These are phyloP conservation scores for Solanum bulbocastanum DNA, from an alignment of 257 asterid genomes.

Conservation along the genomic window DNA sequence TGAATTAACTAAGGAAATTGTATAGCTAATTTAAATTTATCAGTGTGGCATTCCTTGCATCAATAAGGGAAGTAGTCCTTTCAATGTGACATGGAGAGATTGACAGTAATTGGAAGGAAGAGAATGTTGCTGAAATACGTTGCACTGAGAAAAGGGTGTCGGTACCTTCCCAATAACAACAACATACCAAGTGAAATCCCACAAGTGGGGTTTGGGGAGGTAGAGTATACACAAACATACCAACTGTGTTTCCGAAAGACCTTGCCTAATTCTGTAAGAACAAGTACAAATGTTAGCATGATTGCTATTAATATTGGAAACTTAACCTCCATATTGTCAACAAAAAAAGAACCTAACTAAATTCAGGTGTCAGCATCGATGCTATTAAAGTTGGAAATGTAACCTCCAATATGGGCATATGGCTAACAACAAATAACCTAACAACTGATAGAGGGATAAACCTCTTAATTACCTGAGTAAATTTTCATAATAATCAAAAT, in stretches of 20 bases:
- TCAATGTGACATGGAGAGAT: not conserved
- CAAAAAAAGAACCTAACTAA: not conserved
- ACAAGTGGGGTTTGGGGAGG: not conserved
- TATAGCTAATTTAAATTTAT: not conserved
- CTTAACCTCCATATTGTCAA: not conserved
- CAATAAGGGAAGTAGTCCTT: not conserved
- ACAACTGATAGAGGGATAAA: not conserved
- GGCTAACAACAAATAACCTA: not conserved
- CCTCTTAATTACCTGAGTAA: not conserved
- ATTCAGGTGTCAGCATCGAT: not conserved
- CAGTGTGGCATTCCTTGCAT: not conserved
- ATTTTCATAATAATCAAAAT: not conserved
- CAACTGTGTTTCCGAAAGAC: not conserved
- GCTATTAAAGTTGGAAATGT: not conserved
- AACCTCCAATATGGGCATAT: not conserved
- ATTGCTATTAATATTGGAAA: not conserved
- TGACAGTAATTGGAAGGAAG: not conserved
- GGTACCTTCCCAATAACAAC: not conserved
- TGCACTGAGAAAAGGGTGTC: not conserved
- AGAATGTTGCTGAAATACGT: not conserved
- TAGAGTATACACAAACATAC: not conserved
- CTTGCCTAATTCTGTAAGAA: not conserved
- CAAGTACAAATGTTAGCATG: not conserved
- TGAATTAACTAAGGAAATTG: not conserved
- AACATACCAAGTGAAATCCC: not conserved